Base-by-base conservation (phyloP, 257 asterid genomes). In the Echites panduratus region DNA sequence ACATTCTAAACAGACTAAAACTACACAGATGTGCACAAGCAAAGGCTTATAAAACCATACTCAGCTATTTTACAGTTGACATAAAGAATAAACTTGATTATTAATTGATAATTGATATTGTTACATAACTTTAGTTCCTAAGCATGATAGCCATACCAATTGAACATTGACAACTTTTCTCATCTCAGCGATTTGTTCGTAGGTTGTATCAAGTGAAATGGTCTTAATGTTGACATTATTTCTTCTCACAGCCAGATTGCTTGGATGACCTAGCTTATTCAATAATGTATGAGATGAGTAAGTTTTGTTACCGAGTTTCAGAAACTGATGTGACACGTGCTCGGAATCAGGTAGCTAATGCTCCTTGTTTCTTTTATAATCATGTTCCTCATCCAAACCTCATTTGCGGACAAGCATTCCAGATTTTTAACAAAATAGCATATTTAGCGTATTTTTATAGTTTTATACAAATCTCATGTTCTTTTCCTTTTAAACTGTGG, bases 271-370 rank as follows among this genome's bases (percentile, higher is more conserved):
- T 92, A 78, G 84, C 96, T 40, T 87, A 79, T 77, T 84, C 85
- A 68, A 89, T 92, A 59, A 89, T 92, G 96, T 81, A 87, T 14
- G 91, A 84, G 80, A 8, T 88, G 11, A 86, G 89, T 80, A 87
- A 85, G 78, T 77, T 89, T 62, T 79, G 89, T 59, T 91, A 91
- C 78, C 87, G 85, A 58, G 90, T 88, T 54, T 76, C 89, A 2
- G 95, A 89, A 58, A 91, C 76, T 4, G 96, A 89, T 78, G 91
- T 88, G 62, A 85, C 81, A 41, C 96, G 95, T 70, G 96, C 97
- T 74, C 85, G 89, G 77, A 91, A 89, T 79, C 97, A 89, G 95
- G 97, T 92, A 71, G 24, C 63, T 24, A 56, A 22, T 5, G 14
- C 63, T 56, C 14, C 32, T 52, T 69, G 59, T 29, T 50, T 4